These are phyloP conservation scores for Mycena olivaceomarginata DNA, from an alignment of 768 basidiomycete genomes.

Conservation along the genomic window DNA sequence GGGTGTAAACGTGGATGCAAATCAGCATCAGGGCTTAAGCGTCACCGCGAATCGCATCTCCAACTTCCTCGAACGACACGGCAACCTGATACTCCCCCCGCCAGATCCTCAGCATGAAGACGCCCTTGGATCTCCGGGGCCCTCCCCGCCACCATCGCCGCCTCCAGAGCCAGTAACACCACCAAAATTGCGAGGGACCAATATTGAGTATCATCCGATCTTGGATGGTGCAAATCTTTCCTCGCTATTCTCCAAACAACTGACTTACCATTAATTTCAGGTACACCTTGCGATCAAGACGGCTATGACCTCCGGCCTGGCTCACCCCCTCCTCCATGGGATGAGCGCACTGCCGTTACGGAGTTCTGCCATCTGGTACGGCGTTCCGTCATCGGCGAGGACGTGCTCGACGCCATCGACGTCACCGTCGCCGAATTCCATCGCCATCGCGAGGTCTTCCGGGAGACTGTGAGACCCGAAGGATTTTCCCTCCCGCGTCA, in stretches of 20 bases:
- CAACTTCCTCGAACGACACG: neutral
- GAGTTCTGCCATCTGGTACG: slow-evolving; percentile 39
- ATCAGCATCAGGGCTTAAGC: neutral
- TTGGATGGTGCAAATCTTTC: slow-evolving; percentile 24
- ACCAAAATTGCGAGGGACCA: neutral
- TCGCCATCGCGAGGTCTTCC: slow-evolving; percentile 34
- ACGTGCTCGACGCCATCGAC: slow-evolving; percentile 21
- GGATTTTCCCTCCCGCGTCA: slow-evolving; percentile 50
- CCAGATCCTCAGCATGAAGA: neutral
- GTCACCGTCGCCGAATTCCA: slow-evolving; percentile 29
- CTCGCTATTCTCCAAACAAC: no score
- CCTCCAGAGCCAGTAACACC: no score
- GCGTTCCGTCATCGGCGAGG: slow-evolving; percentile 24
- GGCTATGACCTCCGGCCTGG: slow-evolving; percentile 30
- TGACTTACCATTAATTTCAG: slow-evolving; percentile 7
- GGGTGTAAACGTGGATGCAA: neutral
- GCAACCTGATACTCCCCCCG: neutral
- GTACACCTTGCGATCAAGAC: slow-evolving; percentile 39
- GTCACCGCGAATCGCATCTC: neutral
- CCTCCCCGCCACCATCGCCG: neutral
- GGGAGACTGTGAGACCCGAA: slow-evolving; percentile 18
- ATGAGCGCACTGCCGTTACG: slow-evolving; percentile 23
- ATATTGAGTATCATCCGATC: slow-evolving; percentile 17
- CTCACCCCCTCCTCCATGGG: slow-evolving; percentile 27
- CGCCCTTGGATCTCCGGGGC: neutral